Evolutionary conservation across 768 basidiomycete genomes (phyloP), one percentile per base, ranked within the genome.

Genomic region (Lactarius evosmus): DNA sequence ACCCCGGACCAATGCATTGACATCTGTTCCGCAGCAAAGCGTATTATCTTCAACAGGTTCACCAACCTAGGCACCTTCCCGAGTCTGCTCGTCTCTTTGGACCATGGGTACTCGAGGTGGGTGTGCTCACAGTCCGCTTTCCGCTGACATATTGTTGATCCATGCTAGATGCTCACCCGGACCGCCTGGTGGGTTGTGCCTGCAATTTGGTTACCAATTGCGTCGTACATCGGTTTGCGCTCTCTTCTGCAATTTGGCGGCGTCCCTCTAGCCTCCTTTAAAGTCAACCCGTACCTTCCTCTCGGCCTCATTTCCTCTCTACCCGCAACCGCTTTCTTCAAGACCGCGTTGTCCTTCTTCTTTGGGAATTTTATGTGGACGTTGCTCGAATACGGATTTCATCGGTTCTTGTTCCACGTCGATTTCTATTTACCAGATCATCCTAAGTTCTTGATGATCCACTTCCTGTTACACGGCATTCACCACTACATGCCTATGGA

Each of bases 401-500:
- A 99, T 76, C 88, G 97, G 46, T 98, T 98, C 85, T 77, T 99
- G 56, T 99, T 99, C 85, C 97, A 99, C 75, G 78, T 99, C 69
- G 97, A 99, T 72, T 80, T 85, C 9, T 75, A 81, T 71, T 83
- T 99, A 25, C 97, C 97, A 2, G 97, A 99, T 75, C 80, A 78
- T 62, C 88, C 89, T 6, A 76, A 78, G 57, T 91, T 89, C 76
- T 80, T 98, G 71, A 85, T 86, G 49, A 73, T 98, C 29, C 97
- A 99, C 73, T 99, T 99, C 77, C 73, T 92, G 70, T 79, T 93
- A 73, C 97, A 98, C 72, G 97, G 97, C 17, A 86, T 99, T 38
- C 97, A 99, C 73, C 97, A 99, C 75, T 99, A 95, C 72, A 79
- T 99, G 67, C 97, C 95, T 17, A 97, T 98, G 95, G 95, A 97